phyloP scores from a whole-genome alignment of 805 yeast species.

The Ogataea trehaloabstinens region DNA sequence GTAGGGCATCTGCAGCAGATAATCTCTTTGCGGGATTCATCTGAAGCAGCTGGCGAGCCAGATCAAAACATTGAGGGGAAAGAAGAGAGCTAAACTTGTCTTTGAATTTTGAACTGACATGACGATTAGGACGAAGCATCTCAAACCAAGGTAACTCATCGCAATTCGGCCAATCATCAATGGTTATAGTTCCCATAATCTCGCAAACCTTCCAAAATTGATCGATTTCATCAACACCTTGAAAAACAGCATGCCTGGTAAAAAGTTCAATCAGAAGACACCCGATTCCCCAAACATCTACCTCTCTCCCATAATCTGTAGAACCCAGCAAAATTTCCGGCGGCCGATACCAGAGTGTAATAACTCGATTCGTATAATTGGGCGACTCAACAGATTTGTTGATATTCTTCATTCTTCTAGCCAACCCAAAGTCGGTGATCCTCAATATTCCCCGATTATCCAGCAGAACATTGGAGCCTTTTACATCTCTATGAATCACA shows the following conservation, averaged over 20 bases:
- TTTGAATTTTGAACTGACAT: conserved; percentile 38
- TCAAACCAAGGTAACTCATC: conserved; percentile 90
- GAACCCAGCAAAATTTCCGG: conserved; percentile 91
- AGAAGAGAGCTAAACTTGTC: conserved; percentile 39
- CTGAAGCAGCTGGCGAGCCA: conserved; percentile 60
- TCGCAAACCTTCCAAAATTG: conserved; percentile 76
- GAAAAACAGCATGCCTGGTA: conserved; percentile 72
- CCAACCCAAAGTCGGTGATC: conserved; percentile 82
- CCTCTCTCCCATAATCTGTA: conserved; percentile 84
- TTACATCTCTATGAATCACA: conserved; percentile 77
- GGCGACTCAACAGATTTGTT: conserved; percentile 51
- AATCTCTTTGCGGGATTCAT: conserved; percentile 70
- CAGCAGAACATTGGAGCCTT: conserved; percentile 74
- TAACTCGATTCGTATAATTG: conserved; percentile 92
- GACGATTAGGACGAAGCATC: conserved; percentile 61
- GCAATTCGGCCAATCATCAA: conserved; percentile 74
- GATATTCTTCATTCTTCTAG: conserved; percentile 64
- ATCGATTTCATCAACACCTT: conserved; percentile 84
- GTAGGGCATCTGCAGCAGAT: conserved; percentile 66
- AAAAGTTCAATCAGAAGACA: conserved; percentile 84
- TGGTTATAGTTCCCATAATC: conserved; percentile 83
- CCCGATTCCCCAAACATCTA: conserved; percentile 97
- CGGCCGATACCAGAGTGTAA: conserved; percentile 96
- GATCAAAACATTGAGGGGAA: conserved; percentile 56
- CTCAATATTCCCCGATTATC: conserved; percentile 61